phyloP scores from a whole-genome alignment of 768 basidiomycete species.

The Pleurotus eryngii region DNA sequence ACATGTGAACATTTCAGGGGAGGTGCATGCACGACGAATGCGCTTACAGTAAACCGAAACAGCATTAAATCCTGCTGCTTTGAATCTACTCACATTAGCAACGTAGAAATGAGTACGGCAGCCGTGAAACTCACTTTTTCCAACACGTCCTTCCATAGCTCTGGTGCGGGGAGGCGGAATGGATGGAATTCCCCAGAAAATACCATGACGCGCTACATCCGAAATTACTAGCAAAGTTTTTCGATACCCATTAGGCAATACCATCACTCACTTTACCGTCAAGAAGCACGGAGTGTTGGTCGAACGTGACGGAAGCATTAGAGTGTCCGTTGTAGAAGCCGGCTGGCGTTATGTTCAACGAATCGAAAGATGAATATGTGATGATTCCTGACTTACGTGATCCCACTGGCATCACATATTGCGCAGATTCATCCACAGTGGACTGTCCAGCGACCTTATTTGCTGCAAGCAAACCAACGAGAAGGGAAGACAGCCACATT shows the following conservation, averaged over 20 bases:
- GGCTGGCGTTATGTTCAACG: conserved; percentile 8
- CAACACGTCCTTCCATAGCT: conserved; percentile 64
- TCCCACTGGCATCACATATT: conserved; percentile 2
- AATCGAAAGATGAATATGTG: not conserved
- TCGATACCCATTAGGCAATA: not conserved
- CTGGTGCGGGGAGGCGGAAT: conserved; percentile 63
- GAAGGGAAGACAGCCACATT: not conserved
- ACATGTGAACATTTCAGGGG: not conserved
- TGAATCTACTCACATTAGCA: conserved; percentile 21
- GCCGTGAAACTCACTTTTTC: conserved; percentile 39
- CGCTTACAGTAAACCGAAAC: conserved; percentile 55
- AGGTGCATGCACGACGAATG: conserved; percentile 30
- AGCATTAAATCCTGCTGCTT: conserved; percentile 65
- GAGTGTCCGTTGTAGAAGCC: conserved; percentile 25
- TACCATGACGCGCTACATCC: conserved; percentile 40
- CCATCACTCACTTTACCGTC: conserved; percentile 26
- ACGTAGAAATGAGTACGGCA: not conserved
- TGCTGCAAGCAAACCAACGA: not conserved
- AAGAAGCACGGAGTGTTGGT: conserved; percentile 32
- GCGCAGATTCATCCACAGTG: conserved; percentile 13
- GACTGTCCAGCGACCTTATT: conserved; percentile 7
- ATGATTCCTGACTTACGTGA: not conserved
- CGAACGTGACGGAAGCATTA: conserved; percentile 28
- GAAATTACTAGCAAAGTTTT: not conserved
- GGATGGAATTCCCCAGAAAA: conserved; percentile 71